Base-by-base conservation (phyloP, 257 asterid species). In the Solanum chaucha region DNA sequence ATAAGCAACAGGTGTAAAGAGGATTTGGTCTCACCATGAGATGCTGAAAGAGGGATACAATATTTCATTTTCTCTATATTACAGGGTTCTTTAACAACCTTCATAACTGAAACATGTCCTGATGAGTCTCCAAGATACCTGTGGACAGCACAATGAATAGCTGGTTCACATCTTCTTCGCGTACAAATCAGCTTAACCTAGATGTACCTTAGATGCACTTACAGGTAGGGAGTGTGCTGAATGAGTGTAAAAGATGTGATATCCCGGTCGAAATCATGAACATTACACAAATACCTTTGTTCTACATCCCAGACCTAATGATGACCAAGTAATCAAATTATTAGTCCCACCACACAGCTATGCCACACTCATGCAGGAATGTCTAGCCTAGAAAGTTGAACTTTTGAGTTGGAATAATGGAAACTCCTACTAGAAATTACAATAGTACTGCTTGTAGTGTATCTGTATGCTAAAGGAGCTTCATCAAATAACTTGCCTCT, bases 231-330 rank as follows among this genome's bases (percentile, higher is more conserved):
- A 87, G 96, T 92, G 46, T 89, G 91, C 85, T 88, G 94, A 89
- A 97, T 84, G 90, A 93, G 88, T 17, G 90, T 88, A 86, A 93
- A 89, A 38, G 98, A 91, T 72, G 95, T 92, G 90, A 95, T 94
- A 48, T 94, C 96, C 93, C 89, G 89, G 83, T 92, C 95, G 84
- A 91, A 92, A 83, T 86, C 91, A 90, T 92, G 94, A 80, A 90
- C 87, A 88, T 88, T 88, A 87, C 95, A 92, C 92, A 94, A 85
- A 78, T 89, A 84, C 90, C 89, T 94, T 87, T 86, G 92, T 70
- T 93, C 96, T 41, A 94, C 64, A 92, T 97, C 98, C 99, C 99
- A 97, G 4, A 93, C 98, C 99, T 97, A 87, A 86, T 88, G 30
- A 91, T 40, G 85, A 85, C 84, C 82, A 73, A 85, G 67, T 20